These are phyloP conservation scores for Articulospora tetracladia DNA, from an alignment of 495 filamentous ascomycete species.

Conservation along the genomic window DNA sequence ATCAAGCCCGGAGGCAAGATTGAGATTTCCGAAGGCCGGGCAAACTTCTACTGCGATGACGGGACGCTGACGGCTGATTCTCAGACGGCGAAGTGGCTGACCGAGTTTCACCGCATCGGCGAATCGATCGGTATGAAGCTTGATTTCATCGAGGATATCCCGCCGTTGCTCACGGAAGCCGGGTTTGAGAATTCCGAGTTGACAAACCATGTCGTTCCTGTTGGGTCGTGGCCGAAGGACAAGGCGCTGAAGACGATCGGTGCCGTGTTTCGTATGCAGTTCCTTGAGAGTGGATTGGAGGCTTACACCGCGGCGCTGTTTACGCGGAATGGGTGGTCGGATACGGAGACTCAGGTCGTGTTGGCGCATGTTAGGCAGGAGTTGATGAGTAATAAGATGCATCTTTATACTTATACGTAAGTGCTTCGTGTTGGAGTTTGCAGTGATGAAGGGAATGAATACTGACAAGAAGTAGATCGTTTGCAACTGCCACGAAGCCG, in stretches of 20 bases:
- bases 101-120: constrained; percentile 38
- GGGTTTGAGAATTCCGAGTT: constrained; percentile 59
- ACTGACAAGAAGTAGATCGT: neutral
- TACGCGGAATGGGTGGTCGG: no score
- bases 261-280: no score
- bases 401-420: neutral
- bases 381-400: neutral
- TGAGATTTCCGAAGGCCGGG: constrained; percentile 49
- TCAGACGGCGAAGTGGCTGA: no score
- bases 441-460: neutral
- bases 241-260: constrained; percentile 14
- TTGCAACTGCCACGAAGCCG: neutral
- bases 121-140: constrained; percentile 1
- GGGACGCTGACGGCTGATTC: no score
- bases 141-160: neutral
- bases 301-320: neutral
- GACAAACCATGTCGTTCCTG: constrained; percentile 41
- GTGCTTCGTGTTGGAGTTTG: neutral
- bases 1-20: constrained; percentile 47
- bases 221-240: constrained; percentile 49
- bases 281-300: constrained; percentile 2
- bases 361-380: neutral
- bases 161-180: constrained; percentile 37
- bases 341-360: no score
- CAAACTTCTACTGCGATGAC: no score